Evolutionary conservation across 2,329 filamentous ascomycete genomes (phyloP).

Genomic region (Diatrype stigma): DNA sequence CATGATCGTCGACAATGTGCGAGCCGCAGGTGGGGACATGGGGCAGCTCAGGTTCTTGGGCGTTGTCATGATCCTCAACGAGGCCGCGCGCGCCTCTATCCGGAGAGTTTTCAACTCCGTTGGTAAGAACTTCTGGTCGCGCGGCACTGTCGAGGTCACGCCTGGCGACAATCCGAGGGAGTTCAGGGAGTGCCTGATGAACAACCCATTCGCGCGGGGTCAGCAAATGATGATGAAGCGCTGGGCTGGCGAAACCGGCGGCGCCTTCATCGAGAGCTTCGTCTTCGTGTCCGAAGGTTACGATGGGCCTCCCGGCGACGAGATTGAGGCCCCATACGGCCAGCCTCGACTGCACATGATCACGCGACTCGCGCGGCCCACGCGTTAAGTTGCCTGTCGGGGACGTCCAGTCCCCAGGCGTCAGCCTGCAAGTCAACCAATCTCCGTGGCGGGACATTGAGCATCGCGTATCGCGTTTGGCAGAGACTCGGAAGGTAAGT

Average conservation of each 20-base stretch:
- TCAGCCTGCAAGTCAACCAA: no score
- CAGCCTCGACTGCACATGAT: background rate
- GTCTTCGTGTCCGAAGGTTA: slow-evolving; percentile 7
- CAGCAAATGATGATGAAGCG: slow-evolving; percentile 3
- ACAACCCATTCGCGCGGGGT: slow-evolving; percentile 9
- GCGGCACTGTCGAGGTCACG: slow-evolving; percentile 1
- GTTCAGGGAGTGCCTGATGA: background rate
- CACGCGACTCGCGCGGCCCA: background rate
- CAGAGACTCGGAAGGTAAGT: no score
- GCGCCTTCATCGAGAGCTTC: slow-evolving; percentile 8
- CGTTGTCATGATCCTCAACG: background rate
- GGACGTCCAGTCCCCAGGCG: no score
- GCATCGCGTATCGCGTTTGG: no score
- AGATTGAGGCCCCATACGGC: background rate
- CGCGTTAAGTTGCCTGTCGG: no score
- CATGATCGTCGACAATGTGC: slow-evolving; percentile 13
- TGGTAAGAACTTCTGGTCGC: background rate
- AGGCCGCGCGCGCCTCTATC: background rate
- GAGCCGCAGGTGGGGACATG: slow-evolving; percentile 7
- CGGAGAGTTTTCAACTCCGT: background rate
- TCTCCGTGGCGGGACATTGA: no score
- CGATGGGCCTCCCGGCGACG: background rate
- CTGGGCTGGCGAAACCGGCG: slow-evolving; percentile 1
- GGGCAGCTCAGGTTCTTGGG: slow-evolving; percentile 7
- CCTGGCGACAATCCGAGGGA: background rate